Conservation (phyloP, 108 stramenopile species). For the Skeletonema tropicum region DNA sequence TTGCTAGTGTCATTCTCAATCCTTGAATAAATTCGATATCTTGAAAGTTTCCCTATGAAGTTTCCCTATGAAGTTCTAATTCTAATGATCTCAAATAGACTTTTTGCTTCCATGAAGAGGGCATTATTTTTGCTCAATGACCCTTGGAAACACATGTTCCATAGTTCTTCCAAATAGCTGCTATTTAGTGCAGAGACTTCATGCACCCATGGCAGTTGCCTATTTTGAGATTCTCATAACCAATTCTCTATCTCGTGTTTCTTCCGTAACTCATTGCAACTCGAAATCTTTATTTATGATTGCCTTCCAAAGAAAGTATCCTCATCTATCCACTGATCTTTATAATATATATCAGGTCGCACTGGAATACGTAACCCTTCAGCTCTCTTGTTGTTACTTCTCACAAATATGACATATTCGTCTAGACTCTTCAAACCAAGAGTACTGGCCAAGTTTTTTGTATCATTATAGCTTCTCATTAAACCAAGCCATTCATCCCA, state of each 20-base stretch:
- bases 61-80: too few relatives aligned
- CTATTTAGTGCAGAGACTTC: too few relatives aligned
- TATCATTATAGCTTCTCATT: constrained; percentile 69
- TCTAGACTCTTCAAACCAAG: constrained; percentile 53
- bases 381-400: constrained; percentile 52
- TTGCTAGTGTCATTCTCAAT: too few relatives aligned
- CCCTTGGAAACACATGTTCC: too few relatives aligned
- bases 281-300: constrained; percentile 26
- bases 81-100: too few relatives aligned
- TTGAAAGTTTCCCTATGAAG: too few relatives aligned
- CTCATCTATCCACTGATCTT: constrained; percentile 62
- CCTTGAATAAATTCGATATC: too few relatives aligned
- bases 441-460: constrained; percentile 50
- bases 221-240: too few relatives aligned
- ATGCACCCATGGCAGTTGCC: too few relatives aligned
- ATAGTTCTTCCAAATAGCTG: too few relatives aligned
- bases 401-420: constrained; percentile 61
- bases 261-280: constrained; percentile 47
- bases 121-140: too few relatives aligned
- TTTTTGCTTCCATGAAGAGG: too few relatives aligned
- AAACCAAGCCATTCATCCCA: constrained; percentile 83
- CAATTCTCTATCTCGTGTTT: neutral
- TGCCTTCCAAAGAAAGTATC: constrained; percentile 56
- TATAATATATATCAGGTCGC: constrained; percentile 65
- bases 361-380: constrained; percentile 71